Evolutionary conservation across 2,329 filamentous ascomycete species (phyloP).

Genomic region (Clonostachys sp.): DNA sequence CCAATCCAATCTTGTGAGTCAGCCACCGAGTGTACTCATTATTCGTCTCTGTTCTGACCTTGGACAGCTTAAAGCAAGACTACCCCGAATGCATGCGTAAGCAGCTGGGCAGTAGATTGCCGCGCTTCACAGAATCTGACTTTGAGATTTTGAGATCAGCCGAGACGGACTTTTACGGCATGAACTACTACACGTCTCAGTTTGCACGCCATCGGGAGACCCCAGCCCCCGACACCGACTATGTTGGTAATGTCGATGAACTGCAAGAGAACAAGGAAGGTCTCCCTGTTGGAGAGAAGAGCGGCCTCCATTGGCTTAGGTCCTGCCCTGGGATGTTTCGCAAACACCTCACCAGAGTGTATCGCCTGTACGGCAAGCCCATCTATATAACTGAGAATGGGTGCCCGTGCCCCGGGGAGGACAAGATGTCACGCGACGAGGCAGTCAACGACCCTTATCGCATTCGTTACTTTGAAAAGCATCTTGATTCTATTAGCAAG

Average conservation of each 20-base stretch:
- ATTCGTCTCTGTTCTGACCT: not conserved
- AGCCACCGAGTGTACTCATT: no score
- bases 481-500: slow-evolving; percentile 26
- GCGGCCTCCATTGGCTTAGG: slow-evolving; percentile 25
- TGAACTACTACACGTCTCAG: slow-evolving; percentile 33
- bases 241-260: slow-evolving; percentile 24
- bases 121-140: slow-evolving; percentile 17
- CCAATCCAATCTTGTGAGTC: slow-evolving; percentile 28
- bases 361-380: slow-evolving; percentile 15
- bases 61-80: slow-evolving; percentile 15
- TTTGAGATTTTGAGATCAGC: slow-evolving; percentile 13
- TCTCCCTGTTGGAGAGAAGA: slow-evolving; percentile 17
- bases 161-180: slow-evolving; percentile 28
- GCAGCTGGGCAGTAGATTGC: slow-evolving; percentile 22
- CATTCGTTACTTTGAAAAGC: slow-evolving; percentile 26
- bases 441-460: slow-evolving; percentile 28
- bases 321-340: slow-evolving; percentile 18
- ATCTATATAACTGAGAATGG: slow-evolving; percentile 24
- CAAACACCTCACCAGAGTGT: slow-evolving; percentile 18
- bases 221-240: slow-evolving; percentile 18
- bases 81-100: slow-evolving; percentile 28
- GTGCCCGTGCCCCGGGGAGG: slow-evolving; percentile 26
- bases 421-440: slow-evolving; percentile 24
- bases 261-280: slow-evolving; percentile 21
- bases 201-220: slow-evolving; percentile 19